Evolutionary conservation across 2,329 filamentous ascomycete genomes (phyloP).

Genomic region (Trematosphaeria pertusa): DNA sequence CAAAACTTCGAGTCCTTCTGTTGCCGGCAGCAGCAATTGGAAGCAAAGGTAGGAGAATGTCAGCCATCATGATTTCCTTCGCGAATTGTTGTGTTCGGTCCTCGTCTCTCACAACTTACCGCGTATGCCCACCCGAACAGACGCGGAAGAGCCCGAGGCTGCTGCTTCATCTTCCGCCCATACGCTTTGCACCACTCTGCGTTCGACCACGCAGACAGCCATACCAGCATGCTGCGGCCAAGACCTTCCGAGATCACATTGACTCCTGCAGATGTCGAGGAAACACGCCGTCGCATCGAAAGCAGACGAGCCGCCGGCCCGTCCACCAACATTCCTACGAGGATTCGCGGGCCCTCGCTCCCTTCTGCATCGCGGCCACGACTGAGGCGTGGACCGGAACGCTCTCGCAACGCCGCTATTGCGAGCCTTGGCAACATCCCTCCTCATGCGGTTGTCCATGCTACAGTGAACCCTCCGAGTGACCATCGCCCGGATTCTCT

Average conservation of each 20-base stretch:
- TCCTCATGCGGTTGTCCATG: constrained; percentile 30
- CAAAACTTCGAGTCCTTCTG: too few species aligned
- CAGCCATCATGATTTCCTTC: constrained; percentile 6
- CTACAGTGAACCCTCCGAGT: constrained; percentile 25
- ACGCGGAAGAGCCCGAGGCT: too few species aligned
- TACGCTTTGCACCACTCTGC: too few species aligned
- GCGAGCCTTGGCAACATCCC: constrained; percentile 34
- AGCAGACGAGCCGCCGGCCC: constrained; percentile 25
- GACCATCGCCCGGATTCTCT: constrained; percentile 9
- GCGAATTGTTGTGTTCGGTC: constrained; percentile 3
- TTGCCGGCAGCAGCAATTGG: constrained; percentile 10
- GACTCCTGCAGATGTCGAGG: constrained; percentile 46
- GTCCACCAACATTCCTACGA: constrained; percentile 8
- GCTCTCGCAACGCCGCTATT: constrained; percentile 38
- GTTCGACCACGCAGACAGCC: too few species aligned
- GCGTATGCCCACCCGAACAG: not conserved
- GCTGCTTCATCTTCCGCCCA: too few species aligned
- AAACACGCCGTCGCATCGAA: constrained; percentile 41
- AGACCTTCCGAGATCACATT: constrained; percentile 45
- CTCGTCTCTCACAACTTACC: not conserved
- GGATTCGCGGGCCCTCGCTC: constrained; percentile 9
- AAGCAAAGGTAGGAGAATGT: constrained; percentile 6
- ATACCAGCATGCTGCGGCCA: constrained; percentile 43
- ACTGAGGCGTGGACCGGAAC: constrained; percentile 39
- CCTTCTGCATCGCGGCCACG: constrained; percentile 22